Percentiles rank a stretch among this genome's conserved stretches.
Conservation (phyloP, 2,329 filamentous ascomycete genomes). For the Sporothrix humicola region DNA sequence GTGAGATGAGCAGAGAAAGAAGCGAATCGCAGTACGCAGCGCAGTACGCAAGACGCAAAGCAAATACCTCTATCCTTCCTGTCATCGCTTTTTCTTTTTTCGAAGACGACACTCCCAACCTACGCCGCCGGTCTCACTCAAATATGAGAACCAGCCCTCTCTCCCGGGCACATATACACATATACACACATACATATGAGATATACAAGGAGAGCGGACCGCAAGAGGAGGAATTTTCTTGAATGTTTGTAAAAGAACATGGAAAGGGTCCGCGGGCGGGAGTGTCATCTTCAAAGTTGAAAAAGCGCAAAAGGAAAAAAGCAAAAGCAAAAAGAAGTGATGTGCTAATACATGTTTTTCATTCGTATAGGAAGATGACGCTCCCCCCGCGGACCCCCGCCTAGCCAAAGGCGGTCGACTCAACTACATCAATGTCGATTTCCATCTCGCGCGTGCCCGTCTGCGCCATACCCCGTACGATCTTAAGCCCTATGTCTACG, state of each 20-base stretch:
- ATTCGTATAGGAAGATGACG: slow-evolving; percentile 74
- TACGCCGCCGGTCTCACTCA: slow-evolving; percentile 5
- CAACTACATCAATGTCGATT: slow-evolving; percentile 72
- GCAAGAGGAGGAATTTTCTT: slow-evolving; percentile 36
- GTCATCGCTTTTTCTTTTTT: slow-evolving; percentile 13
- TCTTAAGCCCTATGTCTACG: slow-evolving; percentile 80
- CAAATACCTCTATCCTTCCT: slow-evolving; percentile 12
- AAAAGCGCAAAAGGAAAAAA: slow-evolving; percentile 11
- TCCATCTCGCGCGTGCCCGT: slow-evolving; percentile 72
- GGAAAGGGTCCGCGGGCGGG: slow-evolving; percentile 51
- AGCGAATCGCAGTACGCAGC: slow-evolving; percentile 3
- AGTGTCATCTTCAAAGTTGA: slow-evolving; percentile 60
- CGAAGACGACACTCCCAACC: slow-evolving; percentile 30
- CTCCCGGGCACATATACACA: slow-evolving; percentile 32
- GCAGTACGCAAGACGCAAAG: slow-evolving; percentile 21
- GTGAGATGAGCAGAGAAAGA: slow-evolving; percentile 19
- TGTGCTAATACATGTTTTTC: slow-evolving; percentile 59
- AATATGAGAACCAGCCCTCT: background rate
- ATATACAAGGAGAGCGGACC: slow-evolving; percentile 28
- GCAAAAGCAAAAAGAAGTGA: slow-evolving; percentile 37
- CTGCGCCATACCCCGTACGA: slow-evolving; percentile 76
- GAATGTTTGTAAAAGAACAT: background rate
- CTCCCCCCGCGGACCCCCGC: slow-evolving; percentile 80
- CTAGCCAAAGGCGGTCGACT: slow-evolving; percentile 70
- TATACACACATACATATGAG: slow-evolving; percentile 33